phyloP scores from a whole-genome alignment of 2,329 filamentous ascomycete genomes.

The Fusarium euwallaceae region DNA sequence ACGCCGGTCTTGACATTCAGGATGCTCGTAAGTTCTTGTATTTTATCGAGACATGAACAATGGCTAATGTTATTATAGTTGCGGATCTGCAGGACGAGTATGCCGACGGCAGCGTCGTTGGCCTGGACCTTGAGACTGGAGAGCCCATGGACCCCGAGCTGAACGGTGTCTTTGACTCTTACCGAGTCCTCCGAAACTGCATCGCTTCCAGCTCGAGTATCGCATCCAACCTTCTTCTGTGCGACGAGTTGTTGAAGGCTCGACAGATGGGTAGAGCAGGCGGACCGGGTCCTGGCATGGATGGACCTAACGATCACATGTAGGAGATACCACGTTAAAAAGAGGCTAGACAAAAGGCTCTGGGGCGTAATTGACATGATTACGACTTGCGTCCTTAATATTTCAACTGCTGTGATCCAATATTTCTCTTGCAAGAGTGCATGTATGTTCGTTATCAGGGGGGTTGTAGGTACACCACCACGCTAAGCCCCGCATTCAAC shows the following conservation, averaged over 20 bases:
- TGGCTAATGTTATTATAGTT: conserved; percentile 64
- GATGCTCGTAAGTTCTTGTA: conserved; percentile 80
- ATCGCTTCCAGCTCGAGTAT: conserved; percentile 95
- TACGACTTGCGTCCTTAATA: conserved; percentile 26
- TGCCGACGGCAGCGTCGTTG: conserved; percentile 85
- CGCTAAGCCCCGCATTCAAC: conserved; percentile 51
- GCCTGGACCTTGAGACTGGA: conserved; percentile 87
- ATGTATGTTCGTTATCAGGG: conserved; percentile 2
- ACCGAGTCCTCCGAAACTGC: conserved; percentile 92
- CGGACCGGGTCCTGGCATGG: conserved; percentile 74
- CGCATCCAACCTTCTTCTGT: conserved; percentile 92
- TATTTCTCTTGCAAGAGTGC: background rate
- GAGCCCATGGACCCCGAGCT: conserved; percentile 95
- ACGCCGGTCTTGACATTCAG: conserved; percentile 96
- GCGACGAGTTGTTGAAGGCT: conserved; percentile 97
- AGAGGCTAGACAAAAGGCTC: conserved; percentile 55
- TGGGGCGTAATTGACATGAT: conserved; percentile 45
- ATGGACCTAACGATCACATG: conserved; percentile 68
- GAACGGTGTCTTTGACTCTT: conserved; percentile 95
- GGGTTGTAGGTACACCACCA: conserved; percentile 9
- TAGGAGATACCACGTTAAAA: conserved; percentile 55
- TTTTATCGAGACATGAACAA: background rate
- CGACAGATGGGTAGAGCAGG: conserved; percentile 86
- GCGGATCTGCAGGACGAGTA: conserved; percentile 89
- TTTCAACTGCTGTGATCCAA: background rate